Conservation (phyloP, 2,329 filamentous ascomycete species). For the Exserohilum rostratum region DNA sequence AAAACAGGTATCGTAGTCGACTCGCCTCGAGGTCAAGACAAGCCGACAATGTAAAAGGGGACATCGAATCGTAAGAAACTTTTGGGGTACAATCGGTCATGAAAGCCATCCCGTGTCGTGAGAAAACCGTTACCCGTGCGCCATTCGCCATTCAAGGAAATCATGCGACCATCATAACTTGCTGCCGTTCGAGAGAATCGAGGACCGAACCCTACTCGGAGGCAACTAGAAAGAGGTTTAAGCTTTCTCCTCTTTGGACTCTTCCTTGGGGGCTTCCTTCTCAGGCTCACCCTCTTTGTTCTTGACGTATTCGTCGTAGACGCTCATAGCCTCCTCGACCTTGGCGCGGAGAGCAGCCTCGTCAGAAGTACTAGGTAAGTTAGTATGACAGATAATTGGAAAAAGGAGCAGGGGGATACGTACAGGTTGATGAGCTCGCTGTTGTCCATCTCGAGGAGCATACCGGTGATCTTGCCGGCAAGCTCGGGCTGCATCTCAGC, state of each 20-base stretch:
- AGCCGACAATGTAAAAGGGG: constrained; percentile 14
- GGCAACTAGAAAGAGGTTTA: constrained; percentile 41
- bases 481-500: constrained; percentile 91
- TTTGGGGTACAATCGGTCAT: constrained; percentile 43
- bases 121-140: constrained; percentile 41
- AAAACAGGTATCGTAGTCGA: constrained; percentile 20
- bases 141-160: constrained; percentile 44
- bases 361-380: constrained; percentile 75
- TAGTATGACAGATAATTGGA: constrained; percentile 27
- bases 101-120: constrained; percentile 39
- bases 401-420: constrained; percentile 56
- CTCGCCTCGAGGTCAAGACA: constrained; percentile 12
- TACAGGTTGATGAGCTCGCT: constrained; percentile 91
- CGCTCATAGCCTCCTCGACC: constrained; percentile 94
- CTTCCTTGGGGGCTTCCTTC: constrained; percentile 50
- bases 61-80: constrained; percentile 43
- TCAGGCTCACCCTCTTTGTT: constrained; percentile 62
- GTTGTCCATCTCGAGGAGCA: constrained; percentile 99
- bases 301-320: constrained; percentile 99
- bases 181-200: constrained; percentile 35
- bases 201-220: constrained; percentile 39
- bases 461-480: constrained; percentile 98
- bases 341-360: constrained; percentile 88
- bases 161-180: constrained; percentile 36
- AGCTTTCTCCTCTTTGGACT: constrained; percentile 56